phyloP scores from a whole-genome alignment of 129 eudicot genomes.

The Ambrosia artemisiifolia region DNA sequence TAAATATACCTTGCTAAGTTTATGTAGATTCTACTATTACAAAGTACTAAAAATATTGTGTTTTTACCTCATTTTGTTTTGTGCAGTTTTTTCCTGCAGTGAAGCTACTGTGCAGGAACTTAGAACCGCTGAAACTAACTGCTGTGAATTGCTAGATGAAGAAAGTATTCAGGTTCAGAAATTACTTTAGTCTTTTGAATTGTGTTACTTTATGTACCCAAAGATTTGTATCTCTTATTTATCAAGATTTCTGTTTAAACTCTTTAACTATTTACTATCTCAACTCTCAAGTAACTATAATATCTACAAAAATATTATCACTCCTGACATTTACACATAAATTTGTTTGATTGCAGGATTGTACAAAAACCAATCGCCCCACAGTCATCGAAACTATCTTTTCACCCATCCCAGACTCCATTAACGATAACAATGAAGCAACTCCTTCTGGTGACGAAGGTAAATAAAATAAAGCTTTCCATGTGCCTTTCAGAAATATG shows the following conservation, averaged over 20 bases:
- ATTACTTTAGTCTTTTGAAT: not conserved
- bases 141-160: constrained; percentile 36
- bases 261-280: not conserved
- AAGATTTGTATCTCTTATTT: not conserved
- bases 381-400: not conserved
- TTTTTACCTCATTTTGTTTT: constrained; percentile 7
- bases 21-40: not conserved
- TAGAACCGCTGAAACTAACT: constrained; percentile 36
- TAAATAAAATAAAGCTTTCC: constrained; percentile 10
- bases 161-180: constrained; percentile 29
- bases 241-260: not conserved
- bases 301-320: not conserved
- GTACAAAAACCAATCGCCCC: not conserved
- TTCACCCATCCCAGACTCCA: constrained; percentile 11
- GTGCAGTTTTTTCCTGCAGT: constrained; percentile 39
- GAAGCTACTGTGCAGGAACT: constrained; percentile 32
- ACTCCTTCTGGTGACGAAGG: constrained; percentile 41
- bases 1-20: not conserved
- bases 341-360: constrained; percentile 1
- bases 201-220: not conserved
- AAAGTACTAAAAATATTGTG: not conserved
- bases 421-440: not conserved
- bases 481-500: not conserved
- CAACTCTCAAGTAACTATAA: not conserved
- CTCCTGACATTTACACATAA: not conserved